Percentiles rank a stretch among this genome's conserved stretches.
Conservation (phyloP, 768 basidiomycete species). For the Boletus rufocinnamomeus region DNA sequence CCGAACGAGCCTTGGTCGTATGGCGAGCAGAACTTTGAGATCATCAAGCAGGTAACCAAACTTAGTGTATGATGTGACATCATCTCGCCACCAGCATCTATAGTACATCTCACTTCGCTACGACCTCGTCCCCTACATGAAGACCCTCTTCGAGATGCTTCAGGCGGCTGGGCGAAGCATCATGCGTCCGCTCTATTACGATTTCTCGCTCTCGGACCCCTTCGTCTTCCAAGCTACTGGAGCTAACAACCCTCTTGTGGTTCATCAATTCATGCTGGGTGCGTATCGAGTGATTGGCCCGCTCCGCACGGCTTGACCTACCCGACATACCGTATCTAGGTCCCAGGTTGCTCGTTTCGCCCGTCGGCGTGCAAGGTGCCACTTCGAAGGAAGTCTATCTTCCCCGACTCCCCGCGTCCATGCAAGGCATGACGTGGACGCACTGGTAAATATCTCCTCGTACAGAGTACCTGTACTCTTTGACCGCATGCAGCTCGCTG, state of each 20-base stretch:
- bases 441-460: constrained; percentile 28
- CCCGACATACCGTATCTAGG: constrained; percentile 19
- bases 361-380: constrained; percentile 34
- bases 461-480: not conserved
- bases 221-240: constrained; percentile 26
- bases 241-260: constrained; percentile 30
- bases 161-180: constrained; percentile 35
- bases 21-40: constrained; percentile 32
- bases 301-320: not conserved
- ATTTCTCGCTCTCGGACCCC: constrained; percentile 36
- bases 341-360: constrained; percentile 35
- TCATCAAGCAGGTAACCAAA: constrained; percentile 35
- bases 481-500: not conserved
- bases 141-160: constrained; percentile 22
- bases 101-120: constrained; percentile 42
- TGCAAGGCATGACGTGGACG: constrained; percentile 30
- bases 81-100: not conserved
- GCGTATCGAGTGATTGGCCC: not conserved
- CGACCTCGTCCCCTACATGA: constrained; percentile 33
- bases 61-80: not conserved
- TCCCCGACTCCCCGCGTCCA: not conserved
- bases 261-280: constrained; percentile 40
- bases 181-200: constrained; percentile 37
- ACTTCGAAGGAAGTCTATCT: constrained; percentile 21
- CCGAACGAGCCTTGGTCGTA: constrained; percentile 37